A percentile compares a stretch with the other conserved stretches of the same genome.
Conservation (phyloP, 2,329 filamentous ascomycete species). For the Hortaea sp. region DNA sequence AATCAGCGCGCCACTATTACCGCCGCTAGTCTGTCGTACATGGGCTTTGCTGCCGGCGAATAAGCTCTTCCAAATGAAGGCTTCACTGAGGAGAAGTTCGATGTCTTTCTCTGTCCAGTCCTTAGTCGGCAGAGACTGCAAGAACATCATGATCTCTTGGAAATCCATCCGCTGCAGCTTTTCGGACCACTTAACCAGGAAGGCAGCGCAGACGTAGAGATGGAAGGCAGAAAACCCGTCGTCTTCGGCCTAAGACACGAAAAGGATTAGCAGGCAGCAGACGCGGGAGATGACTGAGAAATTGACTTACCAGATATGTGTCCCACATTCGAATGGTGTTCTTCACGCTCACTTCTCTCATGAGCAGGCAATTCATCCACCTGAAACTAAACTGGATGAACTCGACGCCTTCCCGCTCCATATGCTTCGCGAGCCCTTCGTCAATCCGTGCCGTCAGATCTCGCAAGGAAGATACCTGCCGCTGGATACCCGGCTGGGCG, state of each 20-base stretch:
- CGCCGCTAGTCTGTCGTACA: slow-evolving; percentile 35
- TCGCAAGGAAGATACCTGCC: slow-evolving; percentile 78
- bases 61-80: slow-evolving; percentile 96
- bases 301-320: slow-evolving; percentile 72
- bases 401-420: slow-evolving; percentile 84
- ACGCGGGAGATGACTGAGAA: no score
- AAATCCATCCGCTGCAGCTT: slow-evolving; percentile 96
- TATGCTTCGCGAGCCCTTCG: slow-evolving; percentile 68
- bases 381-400: slow-evolving; percentile 99
- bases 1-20: slow-evolving; percentile 8
- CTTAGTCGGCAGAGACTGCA: slow-evolving; percentile 85
- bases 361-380: slow-evolving; percentile 99
- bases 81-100: slow-evolving; percentile 86
- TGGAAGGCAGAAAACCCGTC: slow-evolving; percentile 98
- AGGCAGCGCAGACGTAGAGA: slow-evolving; percentile 94
- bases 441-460: slow-evolving; percentile 91
- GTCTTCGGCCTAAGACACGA: slow-evolving; percentile 67
- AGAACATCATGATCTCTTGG: slow-evolving; percentile 98
- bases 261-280: no score
- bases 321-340: slow-evolving; percentile 99
- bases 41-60: slow-evolving; percentile 93
- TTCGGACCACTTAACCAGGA: slow-evolving; percentile 96
- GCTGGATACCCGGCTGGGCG: slow-evolving; percentile 90
- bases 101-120: slow-evolving; percentile 98
- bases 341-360: slow-evolving; percentile 92